Evolutionary conservation across 2,329 filamentous ascomycete species (phyloP).

Genomic region (Hypoxylon sp.): DNA sequence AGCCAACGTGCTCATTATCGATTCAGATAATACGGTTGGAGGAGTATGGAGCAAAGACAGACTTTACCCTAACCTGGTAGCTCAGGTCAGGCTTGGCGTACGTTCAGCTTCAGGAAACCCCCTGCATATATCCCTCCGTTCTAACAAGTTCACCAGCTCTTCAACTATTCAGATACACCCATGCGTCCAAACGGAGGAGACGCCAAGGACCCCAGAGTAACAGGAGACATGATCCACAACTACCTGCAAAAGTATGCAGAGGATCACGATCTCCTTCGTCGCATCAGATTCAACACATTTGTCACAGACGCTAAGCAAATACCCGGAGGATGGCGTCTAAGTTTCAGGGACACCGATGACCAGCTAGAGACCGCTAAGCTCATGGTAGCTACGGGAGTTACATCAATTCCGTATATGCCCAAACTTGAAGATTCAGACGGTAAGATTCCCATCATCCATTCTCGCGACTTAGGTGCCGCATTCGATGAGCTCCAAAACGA

Average conservation of each 20-base stretch:
- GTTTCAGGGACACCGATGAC: conserved; percentile 33
- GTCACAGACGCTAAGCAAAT: conserved; percentile 42
- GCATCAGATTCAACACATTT: conserved; percentile 48
- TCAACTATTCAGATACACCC: conserved; percentile 49
- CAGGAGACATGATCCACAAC: conserved; percentile 50
- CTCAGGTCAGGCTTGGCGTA: conserved; percentile 48
- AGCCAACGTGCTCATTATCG: conserved; percentile 47
- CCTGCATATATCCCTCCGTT: not conserved
- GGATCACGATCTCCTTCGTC: conserved; percentile 48
- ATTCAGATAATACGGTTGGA: conserved; percentile 47
- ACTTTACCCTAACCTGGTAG: conserved; percentile 48
- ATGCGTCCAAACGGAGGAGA: conserved; percentile 46
- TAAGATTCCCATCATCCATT: conserved; percentile 47
- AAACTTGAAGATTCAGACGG: conserved; percentile 26
- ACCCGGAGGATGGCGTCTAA: conserved; percentile 40
- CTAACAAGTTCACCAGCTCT: conserved; percentile 35
- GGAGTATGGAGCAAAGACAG: conserved; percentile 50
- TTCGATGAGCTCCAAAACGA: conserved; percentile 37
- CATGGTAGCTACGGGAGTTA: conserved; percentile 54
- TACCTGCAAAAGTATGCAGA: conserved; percentile 50
- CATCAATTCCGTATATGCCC: conserved; percentile 50
- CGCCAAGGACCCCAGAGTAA: conserved; percentile 45
- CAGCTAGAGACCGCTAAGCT: conserved; percentile 49
- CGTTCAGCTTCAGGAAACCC: conserved; percentile 6
- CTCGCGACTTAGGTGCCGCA: conserved; percentile 42